These are phyloP conservation scores for Nitzschia sp. DNA, from an alignment of 108 stramenopile species.

Conservation along the genomic window DNA sequence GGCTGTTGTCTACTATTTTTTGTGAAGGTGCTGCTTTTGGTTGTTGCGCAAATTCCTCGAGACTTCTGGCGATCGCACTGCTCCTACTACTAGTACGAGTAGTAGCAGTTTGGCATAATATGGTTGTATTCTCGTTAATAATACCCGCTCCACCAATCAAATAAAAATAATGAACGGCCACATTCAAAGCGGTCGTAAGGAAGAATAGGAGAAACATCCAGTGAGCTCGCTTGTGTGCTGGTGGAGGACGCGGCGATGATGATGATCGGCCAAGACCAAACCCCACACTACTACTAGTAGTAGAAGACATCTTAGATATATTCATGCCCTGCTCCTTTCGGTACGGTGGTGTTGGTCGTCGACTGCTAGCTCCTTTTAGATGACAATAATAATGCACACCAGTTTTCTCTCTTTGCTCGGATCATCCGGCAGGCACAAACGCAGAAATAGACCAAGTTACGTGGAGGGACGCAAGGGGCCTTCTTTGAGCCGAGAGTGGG, in stretches of 20 bases:
- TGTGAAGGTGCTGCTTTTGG: not conserved
- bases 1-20: not conserved
- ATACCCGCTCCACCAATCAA: not conserved
- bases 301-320: too few species aligned
- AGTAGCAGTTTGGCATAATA: not conserved
- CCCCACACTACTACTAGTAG: not conserved
- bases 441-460: too few species aligned
- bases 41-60: not conserved
- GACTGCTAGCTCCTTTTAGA: too few species aligned
- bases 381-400: too few species aligned
- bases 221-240: not conserved
- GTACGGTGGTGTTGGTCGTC: too few species aligned
- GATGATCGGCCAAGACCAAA: not conserved
- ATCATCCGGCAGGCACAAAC: too few species aligned
- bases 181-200: not conserved
- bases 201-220: not conserved
- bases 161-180: not conserved
- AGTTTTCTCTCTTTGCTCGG: too few species aligned
- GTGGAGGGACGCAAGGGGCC: too few species aligned
- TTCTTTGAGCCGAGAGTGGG: too few species aligned
- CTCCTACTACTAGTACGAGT: too few species aligned
- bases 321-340: too few species aligned
- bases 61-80: too few species aligned
- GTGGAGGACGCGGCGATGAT: not conserved
- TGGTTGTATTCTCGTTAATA: not conserved